Evolutionary conservation across 495 filamentous ascomycete species (phyloP).

Genomic region (Letharia lupina): DNA sequence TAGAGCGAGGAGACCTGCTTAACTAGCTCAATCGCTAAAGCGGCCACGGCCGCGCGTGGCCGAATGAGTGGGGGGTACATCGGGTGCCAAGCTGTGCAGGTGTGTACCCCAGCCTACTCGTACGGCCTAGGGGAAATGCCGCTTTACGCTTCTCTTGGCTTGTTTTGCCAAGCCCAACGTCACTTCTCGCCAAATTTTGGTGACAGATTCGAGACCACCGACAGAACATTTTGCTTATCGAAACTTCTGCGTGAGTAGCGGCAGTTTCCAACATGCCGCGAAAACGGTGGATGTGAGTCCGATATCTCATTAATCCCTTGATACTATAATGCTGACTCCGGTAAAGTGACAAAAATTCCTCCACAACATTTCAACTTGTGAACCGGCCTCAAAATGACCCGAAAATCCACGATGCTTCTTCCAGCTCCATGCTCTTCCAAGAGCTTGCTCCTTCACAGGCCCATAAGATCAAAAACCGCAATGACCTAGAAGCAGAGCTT

Average conservation of each 20-base stretch:
- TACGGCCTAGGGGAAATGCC: too few species aligned
- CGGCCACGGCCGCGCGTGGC: too few species aligned
- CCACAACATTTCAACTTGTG: conserved; percentile 85
- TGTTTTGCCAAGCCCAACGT: too few species aligned
- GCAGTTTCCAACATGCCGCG: conserved; percentile 53
- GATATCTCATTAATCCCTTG: background rate
- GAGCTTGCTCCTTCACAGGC: conserved; percentile 35
- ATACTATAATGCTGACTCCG: conserved; percentile 17
- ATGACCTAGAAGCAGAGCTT: conserved; percentile 72
- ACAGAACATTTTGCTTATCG: too few species aligned
- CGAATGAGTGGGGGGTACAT: too few species aligned
- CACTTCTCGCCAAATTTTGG: too few species aligned
- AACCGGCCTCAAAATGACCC: conserved; percentile 96
- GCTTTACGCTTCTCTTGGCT: too few species aligned
- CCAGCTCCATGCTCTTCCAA: conserved; percentile 27
- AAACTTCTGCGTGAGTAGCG: background rate
- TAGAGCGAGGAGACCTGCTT: too few species aligned
- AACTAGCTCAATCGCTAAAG: too few species aligned
- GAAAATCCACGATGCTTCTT: conserved; percentile 70
- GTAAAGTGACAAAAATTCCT: conserved; percentile 82
- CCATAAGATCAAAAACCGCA: conserved; percentile 55
- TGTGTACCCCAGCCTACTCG: too few species aligned
- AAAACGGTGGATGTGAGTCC: conserved; percentile 81
- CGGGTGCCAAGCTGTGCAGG: too few species aligned
- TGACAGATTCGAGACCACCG: too few species aligned